phyloP scores from a whole-genome alignment of 2,329 filamentous ascomycete species.

The Penicillium sp. region DNA sequence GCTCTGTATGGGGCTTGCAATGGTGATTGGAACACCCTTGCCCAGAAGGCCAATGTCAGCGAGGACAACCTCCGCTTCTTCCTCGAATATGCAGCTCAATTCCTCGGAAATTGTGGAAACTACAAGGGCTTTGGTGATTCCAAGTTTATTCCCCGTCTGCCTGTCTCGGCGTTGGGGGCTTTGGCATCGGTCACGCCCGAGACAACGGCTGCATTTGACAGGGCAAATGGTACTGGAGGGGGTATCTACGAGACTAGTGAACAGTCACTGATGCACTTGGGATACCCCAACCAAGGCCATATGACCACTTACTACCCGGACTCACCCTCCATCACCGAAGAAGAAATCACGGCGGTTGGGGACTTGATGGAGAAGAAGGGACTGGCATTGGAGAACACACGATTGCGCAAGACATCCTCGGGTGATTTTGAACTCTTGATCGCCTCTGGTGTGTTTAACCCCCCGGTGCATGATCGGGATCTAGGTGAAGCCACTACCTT shows the following conservation, averaged over 20 bases:
- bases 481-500: slow-evolving; percentile 61
- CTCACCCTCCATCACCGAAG: slow-evolving; percentile 65
- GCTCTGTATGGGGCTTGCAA: slow-evolving; percentile 59
- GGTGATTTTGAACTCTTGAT: slow-evolving; percentile 68
- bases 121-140: slow-evolving; percentile 84
- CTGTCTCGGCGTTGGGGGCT: slow-evolving; percentile 57
- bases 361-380: slow-evolving; percentile 66
- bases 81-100: slow-evolving; percentile 70
- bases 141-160: slow-evolving; percentile 72
- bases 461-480: slow-evolving; percentile 61
- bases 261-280: slow-evolving; percentile 64
- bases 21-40: slow-evolving; percentile 66
- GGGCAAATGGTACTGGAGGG: slow-evolving; percentile 53
- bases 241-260: slow-evolving; percentile 65
- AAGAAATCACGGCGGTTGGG: slow-evolving; percentile 67
- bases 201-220: slow-evolving; percentile 59
- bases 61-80: slow-evolving; percentile 61
- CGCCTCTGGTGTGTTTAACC: slow-evolving; percentile 57
- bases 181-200: slow-evolving; percentile 57
- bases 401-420: slow-evolving; percentile 60
- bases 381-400: slow-evolving; percentile 68
- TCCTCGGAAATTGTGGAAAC: slow-evolving; percentile 74
- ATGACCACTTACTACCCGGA: slow-evolving; percentile 79
- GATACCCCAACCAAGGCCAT: slow-evolving; percentile 67
- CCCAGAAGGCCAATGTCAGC: slow-evolving; percentile 58